A percentile compares a stretch with the other conserved stretches of the same genome.
Conservation (phyloP, 225 moss, liverwort and hornwort genomes). For the Physcomitrium patens region DNA sequence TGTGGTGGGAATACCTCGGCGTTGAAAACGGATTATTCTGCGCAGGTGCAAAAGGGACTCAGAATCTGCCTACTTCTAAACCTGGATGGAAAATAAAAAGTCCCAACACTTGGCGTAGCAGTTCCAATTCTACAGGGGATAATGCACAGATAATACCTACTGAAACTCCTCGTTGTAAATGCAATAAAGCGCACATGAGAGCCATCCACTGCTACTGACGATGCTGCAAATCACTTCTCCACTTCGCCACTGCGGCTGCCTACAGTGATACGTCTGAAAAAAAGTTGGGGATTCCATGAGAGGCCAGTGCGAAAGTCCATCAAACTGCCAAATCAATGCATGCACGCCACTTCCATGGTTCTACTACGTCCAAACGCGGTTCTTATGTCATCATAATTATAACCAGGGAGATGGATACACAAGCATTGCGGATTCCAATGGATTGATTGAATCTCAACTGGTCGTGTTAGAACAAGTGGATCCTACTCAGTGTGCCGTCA, state of each 20-base stretch:
- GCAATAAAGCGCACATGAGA: not conserved
- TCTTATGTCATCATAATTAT: conserved; percentile 26
- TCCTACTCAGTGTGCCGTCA: conserved; percentile 1
- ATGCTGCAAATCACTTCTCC: conserved; percentile 34
- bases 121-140: conserved; percentile 18
- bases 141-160: conserved; percentile 22
- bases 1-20: conserved; percentile 29
- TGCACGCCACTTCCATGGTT: conserved; percentile 54
- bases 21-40: conserved; percentile 22
- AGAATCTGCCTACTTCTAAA: conserved; percentile 18
- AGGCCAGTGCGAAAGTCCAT: conserved; percentile 68
- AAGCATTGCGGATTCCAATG: conserved; percentile 14
- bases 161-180: conserved; percentile 9
- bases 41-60: not conserved
- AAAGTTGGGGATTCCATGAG: conserved; percentile 67
- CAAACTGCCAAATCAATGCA: conserved; percentile 72
- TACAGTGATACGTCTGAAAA: conserved; percentile 51
- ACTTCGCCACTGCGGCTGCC: conserved; percentile 34
- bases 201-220: not conserved
- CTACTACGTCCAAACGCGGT: conserved; percentile 23
- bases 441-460: conserved; percentile 8
- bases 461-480: conserved; percentile 28
- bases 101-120: conserved; percentile 29
- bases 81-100: conserved; percentile 39
- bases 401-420: not conserved